These are phyloP conservation scores for Ogataea hybrid DNA, from an alignment of 1,139 yeast species.

Conservation along the genomic window DNA sequence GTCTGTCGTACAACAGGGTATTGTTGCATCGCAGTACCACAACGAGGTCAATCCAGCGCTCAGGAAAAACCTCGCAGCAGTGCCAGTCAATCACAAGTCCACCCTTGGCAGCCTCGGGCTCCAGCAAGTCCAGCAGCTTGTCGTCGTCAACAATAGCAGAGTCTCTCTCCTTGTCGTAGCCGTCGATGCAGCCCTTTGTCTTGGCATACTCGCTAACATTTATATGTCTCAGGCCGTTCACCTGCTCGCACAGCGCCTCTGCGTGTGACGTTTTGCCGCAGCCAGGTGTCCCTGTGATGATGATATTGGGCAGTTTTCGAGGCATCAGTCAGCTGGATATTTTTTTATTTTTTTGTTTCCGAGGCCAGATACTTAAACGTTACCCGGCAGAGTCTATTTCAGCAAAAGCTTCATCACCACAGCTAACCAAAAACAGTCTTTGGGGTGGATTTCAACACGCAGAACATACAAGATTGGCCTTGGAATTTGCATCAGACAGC, in stretches of 20 bases:
- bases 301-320: slow-evolving; percentile 68
- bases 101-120: slow-evolving; percentile 77
- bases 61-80: slow-evolving; percentile 94
- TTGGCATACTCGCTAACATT: slow-evolving; percentile 83
- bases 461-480: slow-evolving; percentile 1
- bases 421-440: not conserved
- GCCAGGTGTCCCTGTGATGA: slow-evolving; percentile 97
- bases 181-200: slow-evolving; percentile 71
- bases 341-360: not conserved
- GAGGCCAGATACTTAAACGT: not conserved
- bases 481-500: slow-evolving; percentile 3
- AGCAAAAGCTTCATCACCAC: slow-evolving; percentile 1
- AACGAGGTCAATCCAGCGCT: slow-evolving; percentile 85
- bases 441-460: not conserved
- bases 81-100: slow-evolving; percentile 94
- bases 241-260: slow-evolving; percentile 47
- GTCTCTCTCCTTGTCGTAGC: slow-evolving; percentile 82
- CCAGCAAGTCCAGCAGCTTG: slow-evolving; percentile 74
- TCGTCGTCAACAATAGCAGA: slow-evolving; percentile 93
- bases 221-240: slow-evolving; percentile 47
- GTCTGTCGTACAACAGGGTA: slow-evolving; percentile 67
- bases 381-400: slow-evolving; percentile 8
- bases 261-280: slow-evolving; percentile 94
- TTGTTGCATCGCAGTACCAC: slow-evolving; percentile 84
- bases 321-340: slow-evolving; percentile 19